Evolutionary conservation across 768 basidiomycete species (phyloP), one percentile per base, ranked within the genome.

Genomic region (Boletus bicolor): DNA sequence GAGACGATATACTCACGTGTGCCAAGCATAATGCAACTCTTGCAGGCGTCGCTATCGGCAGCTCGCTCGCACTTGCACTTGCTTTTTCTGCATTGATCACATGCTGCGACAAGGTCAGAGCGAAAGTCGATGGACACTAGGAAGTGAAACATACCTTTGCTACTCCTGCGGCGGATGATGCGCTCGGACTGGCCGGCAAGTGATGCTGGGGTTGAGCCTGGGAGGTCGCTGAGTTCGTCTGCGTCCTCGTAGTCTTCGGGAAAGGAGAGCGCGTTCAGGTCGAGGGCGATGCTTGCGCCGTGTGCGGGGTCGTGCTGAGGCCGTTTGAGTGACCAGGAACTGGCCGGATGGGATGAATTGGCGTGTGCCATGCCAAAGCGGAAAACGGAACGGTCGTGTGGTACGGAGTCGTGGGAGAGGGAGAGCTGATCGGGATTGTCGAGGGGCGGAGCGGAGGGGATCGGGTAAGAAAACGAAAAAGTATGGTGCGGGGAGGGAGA

Each of bases 41-140:
- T 85, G 74, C 91, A 93, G 19, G 85, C 82, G 55, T 86, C 82
- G 38, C 75, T 79, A 36, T 80, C 76, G 12, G 73, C 72, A 10
- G 80, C 57, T 36, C 88, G 83, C 72, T 92, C 91, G 71, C 91
- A 93, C 73, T 92, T 92, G 77, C 91, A 93, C 67, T 92, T 92
- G 65, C 85, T 88, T 71, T 93, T 93, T 53, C 91, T 82, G 70
- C 91, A 93, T 65, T 92, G 89, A 72, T 93, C 91, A 73, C 91
- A 93, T 24, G 91, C 90, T 88, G 60, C 15, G 7, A 30, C 12
- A 41, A 37, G n/a, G 42, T 59, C 24, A 54, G 57, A 10, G n/a
- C 1, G 21, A 34, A 5, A 1, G 14, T 24, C 17, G 6, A 30
- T 10, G 26, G 35, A 28, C 49, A 34, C 53, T 7, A 37, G 38